Base-by-base conservation (phyloP, 305 asterid species). In the Ilex paraguariensis region DNA sequence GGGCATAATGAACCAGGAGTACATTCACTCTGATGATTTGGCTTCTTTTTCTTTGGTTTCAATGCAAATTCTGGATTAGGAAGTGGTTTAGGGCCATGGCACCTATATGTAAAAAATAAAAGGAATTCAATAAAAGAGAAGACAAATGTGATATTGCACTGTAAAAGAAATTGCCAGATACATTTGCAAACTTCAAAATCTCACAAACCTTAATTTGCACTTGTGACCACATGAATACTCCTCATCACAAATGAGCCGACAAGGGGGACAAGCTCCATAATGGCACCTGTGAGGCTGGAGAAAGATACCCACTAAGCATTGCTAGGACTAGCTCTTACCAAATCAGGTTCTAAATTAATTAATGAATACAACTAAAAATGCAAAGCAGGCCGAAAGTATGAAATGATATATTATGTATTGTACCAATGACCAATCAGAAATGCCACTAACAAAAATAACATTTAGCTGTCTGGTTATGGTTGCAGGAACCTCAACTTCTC, bases 251-350 rank as follows among this genome's bases (percentile, higher is more conserved):
- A 68, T 62, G 55, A 81, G 76, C 51, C 85, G 85, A 70, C 98
- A 92, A 15, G 84, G 79, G 31, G 95, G 96, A 77, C 97, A 89
- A 71, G 88, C 81, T 75, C 97, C 98, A 77, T 89, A 92, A 68
- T 92, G 98, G 77, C 98, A 92, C 79, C 73, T 81, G 87, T 92
- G 98, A 69, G 97, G 83, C 98, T 92, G 90, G 73, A 75, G 62
- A 72, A 67, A 57, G 28, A 28, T n/a, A 69, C 59, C 62, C 40
- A 31, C 39, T 33, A 62, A 50, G 56, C 32, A 54, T 53, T 42
- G 63, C 40, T 13, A 28, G 56, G 71, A 63, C 30, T 50, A 74
- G 49, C 30, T 46, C 42, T 4, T 36, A 36, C 42, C 42, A 36
- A 36, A 36, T 8, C 42, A 36, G 6, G 42, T 8, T 57, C 28